Evolutionary conservation across 495 filamentous ascomycete genomes (phyloP).

Genomic region (Penicillium coffeae): DNA sequence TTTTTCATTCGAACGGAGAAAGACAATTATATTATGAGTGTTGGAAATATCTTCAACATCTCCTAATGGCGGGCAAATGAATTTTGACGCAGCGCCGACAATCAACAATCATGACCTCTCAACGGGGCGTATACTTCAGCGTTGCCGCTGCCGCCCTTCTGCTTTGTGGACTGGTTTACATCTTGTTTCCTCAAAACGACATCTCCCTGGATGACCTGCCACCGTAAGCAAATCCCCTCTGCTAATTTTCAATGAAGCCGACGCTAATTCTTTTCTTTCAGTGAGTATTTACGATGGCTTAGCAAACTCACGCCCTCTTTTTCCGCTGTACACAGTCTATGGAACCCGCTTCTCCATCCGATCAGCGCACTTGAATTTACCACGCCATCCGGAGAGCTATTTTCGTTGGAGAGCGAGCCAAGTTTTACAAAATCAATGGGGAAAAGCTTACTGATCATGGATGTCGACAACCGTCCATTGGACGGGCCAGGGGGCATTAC

Average conservation of each 20-base stretch:
- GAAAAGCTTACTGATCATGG: constrained; percentile 34
- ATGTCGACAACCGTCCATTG: constrained; percentile 35
- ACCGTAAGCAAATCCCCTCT: not conserved
- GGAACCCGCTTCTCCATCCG: not conserved
- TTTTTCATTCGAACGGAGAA: no score
- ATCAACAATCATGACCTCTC: not conserved
- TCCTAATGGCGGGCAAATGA: no score
- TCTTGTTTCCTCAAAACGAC: not conserved
- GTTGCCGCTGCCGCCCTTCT: not conserved
- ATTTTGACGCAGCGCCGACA: no score
- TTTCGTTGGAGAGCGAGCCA: not conserved
- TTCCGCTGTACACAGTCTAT: not conserved
- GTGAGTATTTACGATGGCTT: not conserved
- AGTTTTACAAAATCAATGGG: constrained; percentile 24
- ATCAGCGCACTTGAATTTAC: not conserved
- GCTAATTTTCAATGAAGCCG: not conserved
- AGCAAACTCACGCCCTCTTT: not conserved
- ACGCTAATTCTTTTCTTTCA: not conserved
- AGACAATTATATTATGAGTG: no score
- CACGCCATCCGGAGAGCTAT: not conserved
- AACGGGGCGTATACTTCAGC: not conserved
- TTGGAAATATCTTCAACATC: no score
- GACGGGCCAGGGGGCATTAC: not conserved
- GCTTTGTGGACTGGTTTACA: not conserved
- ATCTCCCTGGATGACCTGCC: not conserved